Evolutionary conservation across 176 grass and related monocot species (phyloP).

Genomic region (Cenchrus americanus): DNA sequence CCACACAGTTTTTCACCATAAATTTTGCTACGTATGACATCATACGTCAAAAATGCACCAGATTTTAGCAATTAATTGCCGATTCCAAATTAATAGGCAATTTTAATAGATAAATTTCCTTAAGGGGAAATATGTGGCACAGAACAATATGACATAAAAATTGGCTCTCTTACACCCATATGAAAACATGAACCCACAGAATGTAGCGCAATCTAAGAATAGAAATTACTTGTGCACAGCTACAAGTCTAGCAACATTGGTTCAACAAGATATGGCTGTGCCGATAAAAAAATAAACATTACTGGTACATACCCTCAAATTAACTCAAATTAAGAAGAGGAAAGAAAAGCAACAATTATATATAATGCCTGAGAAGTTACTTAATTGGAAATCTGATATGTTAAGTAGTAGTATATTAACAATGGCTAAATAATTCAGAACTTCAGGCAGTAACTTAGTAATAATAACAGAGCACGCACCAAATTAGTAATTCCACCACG

Average conservation of each 20-base stretch:
- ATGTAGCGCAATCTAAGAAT: not conserved
- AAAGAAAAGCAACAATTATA: not conserved
- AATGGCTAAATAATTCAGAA: constrained; percentile 18
- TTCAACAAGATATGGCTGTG: not conserved
- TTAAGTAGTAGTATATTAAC: constrained; percentile 27
- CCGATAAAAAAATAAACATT: not conserved
- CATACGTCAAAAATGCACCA: not conserved
- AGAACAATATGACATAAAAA: constrained; percentile 9
- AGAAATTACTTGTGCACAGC: not conserved
- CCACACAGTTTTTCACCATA: not conserved
- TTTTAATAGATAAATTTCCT: not conserved
- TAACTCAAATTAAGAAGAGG: not conserved
- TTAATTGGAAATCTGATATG: not conserved
- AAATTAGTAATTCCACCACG: constrained; percentile 23
- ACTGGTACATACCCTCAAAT: not conserved
- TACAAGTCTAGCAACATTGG: not conserved
- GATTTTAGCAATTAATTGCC: not conserved
- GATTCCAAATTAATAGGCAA: constrained; percentile 21
- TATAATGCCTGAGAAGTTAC: not conserved
- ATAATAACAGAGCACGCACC: constrained; percentile 12
- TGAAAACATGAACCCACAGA: constrained; percentile 1
- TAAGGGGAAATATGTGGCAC: not conserved
- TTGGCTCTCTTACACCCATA: not conserved
- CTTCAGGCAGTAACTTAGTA: not conserved
- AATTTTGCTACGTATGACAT: not conserved